Evolutionary conservation across 1,284 basidiomycete genomes (phyloP), one percentile per base, ranked within the genome.

Genomic region (Austroboletus novae-zelandiae): DNA sequence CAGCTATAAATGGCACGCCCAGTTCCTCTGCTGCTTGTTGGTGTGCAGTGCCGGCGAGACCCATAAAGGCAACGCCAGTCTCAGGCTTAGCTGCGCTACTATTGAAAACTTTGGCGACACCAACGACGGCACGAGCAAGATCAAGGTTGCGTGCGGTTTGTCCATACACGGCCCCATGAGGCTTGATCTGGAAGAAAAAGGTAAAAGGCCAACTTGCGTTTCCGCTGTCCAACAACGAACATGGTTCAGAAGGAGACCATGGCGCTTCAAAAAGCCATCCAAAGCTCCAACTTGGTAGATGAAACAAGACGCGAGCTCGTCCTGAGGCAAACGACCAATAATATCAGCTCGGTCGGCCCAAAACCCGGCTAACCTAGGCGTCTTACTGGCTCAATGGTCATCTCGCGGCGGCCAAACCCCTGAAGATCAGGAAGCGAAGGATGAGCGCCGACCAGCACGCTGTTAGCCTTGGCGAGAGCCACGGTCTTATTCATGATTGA

Each of bases 211-310:
- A 17, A n/a, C 9, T 1, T 11, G 3, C 8, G 2, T 42, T 34
- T 29, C 14, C 8, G 0, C 40, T 11, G 14, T 45, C 6, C 9
- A 10, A 11, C 9, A 17, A 67, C 75, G 6, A 50, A 79, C 74
- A 50, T 84, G 82, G 55, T 82, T 76, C 35, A 83, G 61, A 4
- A 63, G 58, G 13, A 83, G 53, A 1, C 67, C 74, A 51, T 84
- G 71, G 0, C 71, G 62, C 37, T 71, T 76, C 47, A 86, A 66
- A 58, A 84, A 84, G 0, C 79, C 83, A 4, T 58, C 65, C 5
- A 85, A 64, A 0, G 83, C 81, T 14, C 82, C 82, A 27, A 83
- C 76, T 68, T 84, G 83, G 57, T 83, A 84, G 3, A 79, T 72
- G 51, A 84, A 78, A 58, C 80, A 83, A 20, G 77, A 72, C 9